Percentiles rank a stretch among this genome's conserved stretches.
Evolutionary conservation across 257 asterid genomes (phyloP).

Genomic region (Plantago elongata): DNA sequence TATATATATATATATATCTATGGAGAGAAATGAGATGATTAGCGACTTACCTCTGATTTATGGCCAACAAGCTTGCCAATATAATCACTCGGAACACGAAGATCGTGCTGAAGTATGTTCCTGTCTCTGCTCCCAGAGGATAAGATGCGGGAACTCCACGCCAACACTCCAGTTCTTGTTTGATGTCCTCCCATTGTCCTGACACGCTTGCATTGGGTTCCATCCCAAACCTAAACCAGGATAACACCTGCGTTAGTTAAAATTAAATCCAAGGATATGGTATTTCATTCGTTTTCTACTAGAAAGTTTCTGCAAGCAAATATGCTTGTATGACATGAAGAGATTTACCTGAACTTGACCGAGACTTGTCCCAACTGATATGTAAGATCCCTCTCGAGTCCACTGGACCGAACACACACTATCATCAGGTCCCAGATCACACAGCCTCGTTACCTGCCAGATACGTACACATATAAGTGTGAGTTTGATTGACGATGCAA

Average conservation of each 20-base stretch:
- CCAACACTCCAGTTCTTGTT: constrained; percentile 83
- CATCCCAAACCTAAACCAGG: constrained; percentile 80
- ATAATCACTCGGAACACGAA: constrained; percentile 75
- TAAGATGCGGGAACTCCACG: constrained; percentile 82
- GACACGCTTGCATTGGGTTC: constrained; percentile 84
- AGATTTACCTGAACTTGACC: constrained; percentile 85
- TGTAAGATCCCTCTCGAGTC: constrained; percentile 91
- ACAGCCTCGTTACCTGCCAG: constrained; percentile 74
- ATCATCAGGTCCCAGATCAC: constrained; percentile 88
- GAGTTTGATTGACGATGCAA: neutral
- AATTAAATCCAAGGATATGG: neutral
- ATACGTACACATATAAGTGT: too few species aligned
- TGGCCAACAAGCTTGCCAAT: constrained; percentile 85
- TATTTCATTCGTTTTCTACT: neutral
- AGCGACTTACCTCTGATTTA: constrained; percentile 73
- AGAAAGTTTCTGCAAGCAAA: neutral
- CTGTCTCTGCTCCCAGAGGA: constrained; percentile 96
- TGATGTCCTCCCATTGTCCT: constrained; percentile 92
- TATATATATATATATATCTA: neutral
- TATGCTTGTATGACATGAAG: neutral
- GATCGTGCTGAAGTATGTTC: constrained; percentile 92
- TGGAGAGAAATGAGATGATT: neutral
- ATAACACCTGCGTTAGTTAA: neutral
- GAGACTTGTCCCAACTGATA: constrained; percentile 80
- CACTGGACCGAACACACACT: constrained; percentile 91